Evolutionary conservation across 352 stramenopile species (phyloP).

Genomic region (Blastocystis sp.): DNA sequence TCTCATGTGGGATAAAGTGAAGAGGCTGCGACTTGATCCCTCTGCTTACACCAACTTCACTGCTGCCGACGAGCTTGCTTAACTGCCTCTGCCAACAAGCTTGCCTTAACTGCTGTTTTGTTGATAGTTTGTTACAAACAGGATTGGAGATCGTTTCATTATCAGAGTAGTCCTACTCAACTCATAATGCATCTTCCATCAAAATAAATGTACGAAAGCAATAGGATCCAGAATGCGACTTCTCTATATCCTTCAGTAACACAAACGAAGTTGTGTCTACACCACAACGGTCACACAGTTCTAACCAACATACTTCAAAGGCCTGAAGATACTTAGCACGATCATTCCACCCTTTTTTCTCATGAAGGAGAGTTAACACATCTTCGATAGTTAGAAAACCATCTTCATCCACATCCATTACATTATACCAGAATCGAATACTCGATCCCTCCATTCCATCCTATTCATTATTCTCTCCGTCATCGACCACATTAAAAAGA

Average conservation of each 20-base stretch:
- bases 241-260: neutral
- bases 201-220: slow-evolving; percentile 31
- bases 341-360: neutral
- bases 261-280: neutral
- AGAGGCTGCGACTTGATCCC: slow-evolving; percentile 56
- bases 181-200: neutral
- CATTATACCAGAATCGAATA: slow-evolving; percentile 28
- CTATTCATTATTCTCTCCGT: neutral
- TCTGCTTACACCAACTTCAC: slow-evolving; percentile 64
- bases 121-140: neutral
- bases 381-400: neutral
- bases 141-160: neutral
- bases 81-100: neutral
- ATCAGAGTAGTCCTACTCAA: neutral
- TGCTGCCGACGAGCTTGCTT: slow-evolving; percentile 55
- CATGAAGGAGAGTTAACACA: neutral
- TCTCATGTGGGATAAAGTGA: slow-evolving; percentile 57
- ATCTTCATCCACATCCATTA: slow-evolving; percentile 37
- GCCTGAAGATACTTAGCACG: neutral
- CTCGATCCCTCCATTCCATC: slow-evolving; percentile 25
- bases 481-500: slow-evolving; percentile 6
- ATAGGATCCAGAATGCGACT: neutral
- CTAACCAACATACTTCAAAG: neutral
- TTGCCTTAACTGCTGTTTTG: neutral
- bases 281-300: slow-evolving; percentile 32